phyloP scores from a whole-genome alignment of 805 yeast species.

The Kuraishia piskuri region DNA sequence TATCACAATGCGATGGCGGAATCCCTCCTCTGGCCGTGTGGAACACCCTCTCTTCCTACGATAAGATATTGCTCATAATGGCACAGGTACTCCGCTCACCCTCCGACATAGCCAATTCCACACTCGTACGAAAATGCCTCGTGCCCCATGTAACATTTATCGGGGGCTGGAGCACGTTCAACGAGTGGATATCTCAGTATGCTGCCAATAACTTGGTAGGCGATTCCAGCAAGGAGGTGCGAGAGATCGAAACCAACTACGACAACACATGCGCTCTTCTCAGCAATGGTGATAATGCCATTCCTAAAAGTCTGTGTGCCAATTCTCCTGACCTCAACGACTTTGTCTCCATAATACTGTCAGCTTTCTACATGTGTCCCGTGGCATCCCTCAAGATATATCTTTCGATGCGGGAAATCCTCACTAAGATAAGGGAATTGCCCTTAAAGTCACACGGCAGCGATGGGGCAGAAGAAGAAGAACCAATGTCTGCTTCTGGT shows the following conservation, averaged over 20 bases:
- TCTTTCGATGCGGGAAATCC: constrained; percentile 17
- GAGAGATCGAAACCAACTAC: constrained; percentile 8
- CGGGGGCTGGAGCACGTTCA: not conserved
- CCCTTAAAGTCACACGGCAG: not conserved
- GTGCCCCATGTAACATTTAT: constrained; percentile 11
- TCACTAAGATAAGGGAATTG: constrained; percentile 2
- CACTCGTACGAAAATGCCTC: constrained; percentile 8
- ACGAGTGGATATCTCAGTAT: not conserved
- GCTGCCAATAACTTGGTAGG: not conserved
- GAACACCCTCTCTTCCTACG: constrained; percentile 10
- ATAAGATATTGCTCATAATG: constrained; percentile 13
- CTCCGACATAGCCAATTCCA: constrained; percentile 3
- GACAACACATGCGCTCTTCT: constrained; percentile 4
- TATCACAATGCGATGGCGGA: not conserved
- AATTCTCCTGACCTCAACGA: not conserved
- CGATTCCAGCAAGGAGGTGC: constrained; percentile 5
- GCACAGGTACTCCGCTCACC: not conserved
- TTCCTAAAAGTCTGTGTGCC: constrained; percentile 2
- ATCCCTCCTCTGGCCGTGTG: constrained; percentile 14
- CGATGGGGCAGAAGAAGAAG: too few species aligned
- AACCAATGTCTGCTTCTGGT: not conserved
- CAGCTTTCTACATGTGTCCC: constrained; percentile 17
- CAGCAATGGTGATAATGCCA: not conserved
- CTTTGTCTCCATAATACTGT: constrained; percentile 12
- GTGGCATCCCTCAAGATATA: constrained; percentile 15